phyloP scores from a whole-genome alignment of 1,284 basidiomycete genomes.

The Ganoderma multipileum region DNA sequence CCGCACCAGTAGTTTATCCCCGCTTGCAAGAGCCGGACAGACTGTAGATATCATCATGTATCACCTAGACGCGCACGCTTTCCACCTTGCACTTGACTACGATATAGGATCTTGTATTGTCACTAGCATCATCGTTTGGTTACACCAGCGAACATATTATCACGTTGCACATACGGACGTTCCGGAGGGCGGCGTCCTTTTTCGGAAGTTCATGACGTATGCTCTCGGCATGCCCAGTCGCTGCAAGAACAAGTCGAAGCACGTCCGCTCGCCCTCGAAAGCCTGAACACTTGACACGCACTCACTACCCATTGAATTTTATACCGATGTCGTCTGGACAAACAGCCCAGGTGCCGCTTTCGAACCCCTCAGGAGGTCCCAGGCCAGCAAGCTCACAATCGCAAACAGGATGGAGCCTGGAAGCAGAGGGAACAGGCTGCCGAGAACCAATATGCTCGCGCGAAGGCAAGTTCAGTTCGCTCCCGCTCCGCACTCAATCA shows the following conservation, averaged over 20 bases:
- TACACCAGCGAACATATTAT: not conserved
- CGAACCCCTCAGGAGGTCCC: not conserved
- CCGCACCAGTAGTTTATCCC: constrained; percentile 21
- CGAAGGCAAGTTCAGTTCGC: constrained; percentile 37
- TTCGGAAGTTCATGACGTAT: constrained; percentile 1
- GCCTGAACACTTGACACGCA: not conserved
- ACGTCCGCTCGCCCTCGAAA: not conserved
- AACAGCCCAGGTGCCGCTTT: constrained; percentile 34
- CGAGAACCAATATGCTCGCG: constrained; percentile 41
- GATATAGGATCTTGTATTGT: not conserved
- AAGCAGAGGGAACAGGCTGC: constrained; percentile 41
- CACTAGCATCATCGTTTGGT: not conserved
- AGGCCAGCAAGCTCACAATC: not conserved
- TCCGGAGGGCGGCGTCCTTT: not conserved
- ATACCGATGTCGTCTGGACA: constrained; percentile 36
- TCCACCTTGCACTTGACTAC: not conserved
- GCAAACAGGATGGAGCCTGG: constrained; percentile 39
- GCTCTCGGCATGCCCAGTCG: not conserved
- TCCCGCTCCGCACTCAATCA: not conserved
- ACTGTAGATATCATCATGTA: constrained; percentile 1
- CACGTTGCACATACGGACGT: too few relatives aligned
- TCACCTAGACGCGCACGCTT: not conserved
- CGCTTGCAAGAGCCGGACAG: not conserved
- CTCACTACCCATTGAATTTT: not conserved
- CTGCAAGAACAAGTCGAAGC: too few relatives aligned